Percentiles rank a stretch among this genome's conserved stretches.
These are phyloP conservation scores for Penicillium soppii DNA, from an alignment of 495 filamentous ascomycete species.

Conservation along the genomic window DNA sequence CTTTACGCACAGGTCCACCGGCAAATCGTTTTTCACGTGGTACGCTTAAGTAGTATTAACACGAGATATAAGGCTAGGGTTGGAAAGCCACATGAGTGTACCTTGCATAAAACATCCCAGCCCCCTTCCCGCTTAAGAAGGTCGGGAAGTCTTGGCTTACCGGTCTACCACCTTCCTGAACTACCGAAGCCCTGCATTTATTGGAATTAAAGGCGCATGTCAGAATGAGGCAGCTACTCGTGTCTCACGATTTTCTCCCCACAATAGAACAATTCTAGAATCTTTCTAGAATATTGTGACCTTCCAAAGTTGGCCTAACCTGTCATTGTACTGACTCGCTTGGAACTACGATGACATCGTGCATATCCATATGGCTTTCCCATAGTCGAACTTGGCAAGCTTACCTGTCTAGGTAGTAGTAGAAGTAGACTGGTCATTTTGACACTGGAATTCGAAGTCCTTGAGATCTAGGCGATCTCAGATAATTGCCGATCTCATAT, in stretches of 20 bases:
- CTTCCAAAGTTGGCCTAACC: background rate
- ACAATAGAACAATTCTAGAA: background rate
- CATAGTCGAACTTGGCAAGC: background rate
- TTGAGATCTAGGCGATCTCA: background rate
- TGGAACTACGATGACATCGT: too few relatives aligned
- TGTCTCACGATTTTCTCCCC: background rate
- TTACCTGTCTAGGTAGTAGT: background rate
- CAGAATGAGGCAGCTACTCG: background rate
- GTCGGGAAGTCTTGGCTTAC: too few relatives aligned
- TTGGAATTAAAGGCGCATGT: background rate
- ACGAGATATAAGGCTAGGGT: background rate
- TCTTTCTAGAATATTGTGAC: background rate
- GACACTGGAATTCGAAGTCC: background rate
- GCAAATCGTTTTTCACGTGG: background rate
- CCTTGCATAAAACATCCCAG: background rate
- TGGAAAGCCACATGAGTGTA: background rate
- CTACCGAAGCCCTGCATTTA: background rate
- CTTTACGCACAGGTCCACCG: background rate
- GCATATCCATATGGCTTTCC: background rate
- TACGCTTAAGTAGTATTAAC: background rate
- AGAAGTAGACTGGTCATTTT: background rate
- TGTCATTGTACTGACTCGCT: too few relatives aligned
- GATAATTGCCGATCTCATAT: background rate
- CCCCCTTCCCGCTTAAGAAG: background rate
- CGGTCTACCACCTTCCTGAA: background rate